These are phyloP conservation scores for Agapanthus africanus DNA, from an alignment of 106 monocot species.

Conservation along the genomic window DNA sequence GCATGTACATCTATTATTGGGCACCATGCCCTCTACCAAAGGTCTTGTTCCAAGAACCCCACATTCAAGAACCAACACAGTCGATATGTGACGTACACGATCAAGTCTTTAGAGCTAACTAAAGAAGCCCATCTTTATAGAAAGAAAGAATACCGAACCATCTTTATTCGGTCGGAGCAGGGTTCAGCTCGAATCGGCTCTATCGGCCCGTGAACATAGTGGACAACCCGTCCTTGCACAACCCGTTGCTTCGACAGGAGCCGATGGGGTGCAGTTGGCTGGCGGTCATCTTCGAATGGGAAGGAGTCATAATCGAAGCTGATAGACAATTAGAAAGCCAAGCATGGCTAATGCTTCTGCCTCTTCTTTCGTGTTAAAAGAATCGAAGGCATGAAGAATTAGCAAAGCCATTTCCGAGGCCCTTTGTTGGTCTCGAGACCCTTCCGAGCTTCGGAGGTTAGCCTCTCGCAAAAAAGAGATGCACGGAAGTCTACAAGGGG, in stretches of 20 bases:
- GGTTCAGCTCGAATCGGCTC: slow-evolving; percentile 5
- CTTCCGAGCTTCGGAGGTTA: slow-evolving; percentile 51
- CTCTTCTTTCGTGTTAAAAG: slow-evolving; percentile 55
- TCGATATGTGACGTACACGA: too few species aligned
- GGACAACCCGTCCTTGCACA: slow-evolving; percentile 61
- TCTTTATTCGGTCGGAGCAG: slow-evolving; percentile 13
- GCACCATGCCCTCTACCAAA: slow-evolving; percentile 26
- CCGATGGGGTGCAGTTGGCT: slow-evolving; percentile 89
- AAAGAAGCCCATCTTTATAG: slow-evolving; percentile 35
- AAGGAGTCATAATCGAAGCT: slow-evolving; percentile 78
- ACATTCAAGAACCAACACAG: slow-evolving; percentile 8
- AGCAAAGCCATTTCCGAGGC: slow-evolving; percentile 90
- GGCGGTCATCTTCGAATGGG: slow-evolving; percentile 82
- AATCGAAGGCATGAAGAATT: slow-evolving; percentile 93
- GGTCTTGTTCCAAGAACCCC: slow-evolving; percentile 13
- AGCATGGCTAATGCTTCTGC: slow-evolving; percentile 72
- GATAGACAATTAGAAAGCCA: slow-evolving; percentile 59
- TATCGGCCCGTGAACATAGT: slow-evolving; percentile 74
- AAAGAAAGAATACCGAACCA: slow-evolving; percentile 25
- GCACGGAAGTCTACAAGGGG: slow-evolving; percentile 39
- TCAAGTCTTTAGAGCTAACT: slow-evolving; percentile 50
- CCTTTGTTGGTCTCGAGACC: slow-evolving; percentile 87
- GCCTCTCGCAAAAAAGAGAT: slow-evolving; percentile 71
- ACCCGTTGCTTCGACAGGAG: slow-evolving; percentile 77
- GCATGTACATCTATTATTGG: slow-evolving; percentile 45